Evolutionary conservation across 306 rosid species (phyloP).

Genomic region (Cyamopsis tetragonoloba): DNA sequence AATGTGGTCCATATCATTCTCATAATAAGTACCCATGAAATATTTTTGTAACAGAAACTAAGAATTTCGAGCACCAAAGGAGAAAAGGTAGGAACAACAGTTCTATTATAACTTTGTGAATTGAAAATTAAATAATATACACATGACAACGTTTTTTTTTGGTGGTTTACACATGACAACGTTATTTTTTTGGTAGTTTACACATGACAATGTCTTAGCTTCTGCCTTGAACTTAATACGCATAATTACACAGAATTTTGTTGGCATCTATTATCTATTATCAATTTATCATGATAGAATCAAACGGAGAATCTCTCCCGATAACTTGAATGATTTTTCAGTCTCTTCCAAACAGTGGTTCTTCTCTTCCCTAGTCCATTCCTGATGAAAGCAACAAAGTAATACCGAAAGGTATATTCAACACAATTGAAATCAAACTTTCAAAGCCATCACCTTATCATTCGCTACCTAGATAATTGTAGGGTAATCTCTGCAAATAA

Average conservation of each 20-base stretch:
- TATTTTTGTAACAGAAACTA: too few relatives aligned
- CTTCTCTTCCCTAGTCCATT: slow-evolving; percentile 95
- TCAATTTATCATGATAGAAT: slow-evolving; percentile 66
- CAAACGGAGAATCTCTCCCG: slow-evolving; percentile 92
- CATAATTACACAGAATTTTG: slow-evolving; percentile 4
- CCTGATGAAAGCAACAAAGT: slow-evolving; percentile 37
- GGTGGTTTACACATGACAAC: background rate
- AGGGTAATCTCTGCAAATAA: background rate
- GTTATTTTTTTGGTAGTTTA: slow-evolving; percentile 21
- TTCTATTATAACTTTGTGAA: background rate
- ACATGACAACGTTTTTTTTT: slow-evolving; percentile 12
- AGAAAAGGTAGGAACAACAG: background rate
- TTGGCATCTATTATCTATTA: background rate
- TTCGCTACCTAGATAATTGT: background rate
- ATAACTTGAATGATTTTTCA: slow-evolving; percentile 78
- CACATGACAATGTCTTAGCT: slow-evolving; percentile 14
- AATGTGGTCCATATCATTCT: too few relatives aligned
- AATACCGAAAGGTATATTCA: background rate
- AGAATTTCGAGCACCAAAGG: background rate
- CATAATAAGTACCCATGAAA: too few relatives aligned
- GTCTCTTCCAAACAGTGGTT: slow-evolving; percentile 94
- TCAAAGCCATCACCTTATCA: too few relatives aligned
- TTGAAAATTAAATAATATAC: slow-evolving; percentile 17
- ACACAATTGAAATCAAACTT: background rate
- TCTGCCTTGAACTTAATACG: slow-evolving; percentile 12